Evolutionary conservation across 176 grass and related monocot genomes (phyloP).

Genomic region (Rhipidocladum racemiflorum): DNA sequence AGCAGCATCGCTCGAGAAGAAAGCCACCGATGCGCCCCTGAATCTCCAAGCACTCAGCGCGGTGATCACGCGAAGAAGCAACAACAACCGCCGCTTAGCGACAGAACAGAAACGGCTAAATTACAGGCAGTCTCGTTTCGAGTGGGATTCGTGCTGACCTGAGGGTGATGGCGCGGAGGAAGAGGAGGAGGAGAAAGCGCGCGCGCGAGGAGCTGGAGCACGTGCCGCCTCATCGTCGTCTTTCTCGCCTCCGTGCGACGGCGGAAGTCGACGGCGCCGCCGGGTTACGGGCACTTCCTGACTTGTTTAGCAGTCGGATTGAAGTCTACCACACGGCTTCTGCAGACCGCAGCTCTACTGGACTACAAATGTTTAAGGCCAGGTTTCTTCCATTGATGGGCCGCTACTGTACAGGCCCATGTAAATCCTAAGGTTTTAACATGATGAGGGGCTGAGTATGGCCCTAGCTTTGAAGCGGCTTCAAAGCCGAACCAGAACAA

Average conservation of each 20-base stretch:
- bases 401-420: not conserved
- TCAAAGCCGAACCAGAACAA: too few relatives aligned
- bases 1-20: constrained; percentile 24
- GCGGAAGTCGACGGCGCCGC: not conserved
- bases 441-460: too few relatives aligned
- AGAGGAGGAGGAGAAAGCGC: not conserved
- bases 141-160: not conserved
- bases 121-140: not conserved
- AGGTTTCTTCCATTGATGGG: not conserved
- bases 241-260: not conserved
- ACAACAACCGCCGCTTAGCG: not conserved
- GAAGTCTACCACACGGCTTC: not conserved
- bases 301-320: not conserved
- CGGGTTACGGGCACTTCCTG: not conserved
- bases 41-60: constrained; percentile 12
- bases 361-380: not conserved
- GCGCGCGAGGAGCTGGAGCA: not conserved
- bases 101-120: not conserved
- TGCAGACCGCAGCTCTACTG: not conserved
- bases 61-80: not conserved
- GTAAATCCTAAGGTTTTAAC: not conserved
- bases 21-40: not conserved
- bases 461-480: too few relatives aligned
- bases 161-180: not conserved
- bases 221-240: constrained; percentile 4